Conservation (phyloP, 179 eudicot species). For the Beta lomatogona region DNA sequence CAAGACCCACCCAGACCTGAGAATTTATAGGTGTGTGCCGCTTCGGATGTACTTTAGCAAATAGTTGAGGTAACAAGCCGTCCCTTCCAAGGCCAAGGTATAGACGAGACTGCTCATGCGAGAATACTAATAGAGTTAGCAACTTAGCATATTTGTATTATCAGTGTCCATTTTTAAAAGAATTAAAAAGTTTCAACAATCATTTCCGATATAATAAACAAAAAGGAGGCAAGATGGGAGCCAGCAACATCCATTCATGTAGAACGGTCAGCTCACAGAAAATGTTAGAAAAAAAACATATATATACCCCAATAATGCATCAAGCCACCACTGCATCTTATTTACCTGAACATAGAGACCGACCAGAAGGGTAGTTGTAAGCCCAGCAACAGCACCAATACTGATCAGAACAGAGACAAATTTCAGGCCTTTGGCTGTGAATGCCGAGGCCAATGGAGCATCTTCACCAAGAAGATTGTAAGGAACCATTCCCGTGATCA, state of each 20-base stretch:
- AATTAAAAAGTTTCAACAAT: neutral
- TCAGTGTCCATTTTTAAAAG: no score
- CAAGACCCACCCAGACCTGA: constrained; percentile 90
- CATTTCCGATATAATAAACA: neutral
- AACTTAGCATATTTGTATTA: constrained; percentile 19
- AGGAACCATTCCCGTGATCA: constrained; percentile 95
- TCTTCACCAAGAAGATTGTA: constrained; percentile 76
- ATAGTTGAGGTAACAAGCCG: constrained; percentile 75
- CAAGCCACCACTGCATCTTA: neutral
- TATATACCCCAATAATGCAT: neutral
- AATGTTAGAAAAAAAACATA: constrained; percentile 13
- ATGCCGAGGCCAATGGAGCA: constrained; percentile 91
- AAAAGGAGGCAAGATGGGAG: neutral
- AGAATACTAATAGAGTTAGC: constrained; percentile 19
- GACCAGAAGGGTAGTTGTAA: constrained; percentile 90
- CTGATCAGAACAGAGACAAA: constrained; percentile 81
- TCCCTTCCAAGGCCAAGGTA: constrained; percentile 99
- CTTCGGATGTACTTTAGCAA: constrained; percentile 77
- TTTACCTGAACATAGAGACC: constrained; percentile 98
- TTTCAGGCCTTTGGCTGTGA: constrained; percentile 82
- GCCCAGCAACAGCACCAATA: constrained; percentile 96
- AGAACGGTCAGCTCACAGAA: neutral
- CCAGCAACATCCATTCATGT: neutral
- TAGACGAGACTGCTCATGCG: constrained; percentile 67
- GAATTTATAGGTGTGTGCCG: constrained; percentile 88